A percentile compares a stretch with the other conserved stretches of the same genome.
Evolutionary conservation across 2,329 filamentous ascomycete genomes (phyloP).

Genomic region (Emergomyces orientalis): DNA sequence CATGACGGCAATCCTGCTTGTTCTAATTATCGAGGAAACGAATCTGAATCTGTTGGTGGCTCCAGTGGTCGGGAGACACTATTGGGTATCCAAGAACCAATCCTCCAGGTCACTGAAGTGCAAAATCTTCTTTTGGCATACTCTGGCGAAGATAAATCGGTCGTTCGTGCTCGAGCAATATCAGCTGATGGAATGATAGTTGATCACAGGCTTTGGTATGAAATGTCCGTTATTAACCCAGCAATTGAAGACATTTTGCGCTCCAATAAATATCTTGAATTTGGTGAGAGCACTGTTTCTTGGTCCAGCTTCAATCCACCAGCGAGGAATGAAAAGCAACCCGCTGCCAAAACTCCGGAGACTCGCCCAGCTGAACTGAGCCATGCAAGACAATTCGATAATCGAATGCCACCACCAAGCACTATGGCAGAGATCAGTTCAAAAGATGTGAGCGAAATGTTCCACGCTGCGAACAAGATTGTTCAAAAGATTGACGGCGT

Average conservation of each 20-base stretch:
- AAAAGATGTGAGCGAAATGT: constrained; percentile 19
- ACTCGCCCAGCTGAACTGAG: not conserved
- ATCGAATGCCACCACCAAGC: not conserved
- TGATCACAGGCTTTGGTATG: constrained; percentile 30
- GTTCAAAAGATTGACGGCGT: constrained; percentile 32
- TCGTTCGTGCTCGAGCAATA: constrained; percentile 23
- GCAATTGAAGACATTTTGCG: constrained; percentile 27
- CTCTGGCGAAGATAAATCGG: constrained; percentile 17
- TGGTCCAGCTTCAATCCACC: not conserved
- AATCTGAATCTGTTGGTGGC: constrained; percentile 12
- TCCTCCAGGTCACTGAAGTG: constrained; percentile 31
- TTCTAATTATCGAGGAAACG: constrained; percentile 4
- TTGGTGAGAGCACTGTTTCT: constrained; percentile 22
- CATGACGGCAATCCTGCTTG: not conserved
- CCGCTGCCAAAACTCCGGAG: constrained; percentile 10
- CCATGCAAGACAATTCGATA: not conserved
- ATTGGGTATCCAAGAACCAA: constrained; percentile 21
- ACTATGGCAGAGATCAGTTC: not conserved
- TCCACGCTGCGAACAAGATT: constrained; percentile 25
- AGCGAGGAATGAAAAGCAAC: not conserved
- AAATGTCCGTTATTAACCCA: constrained; percentile 31
- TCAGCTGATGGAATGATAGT: constrained; percentile 24
- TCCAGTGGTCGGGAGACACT: not conserved
- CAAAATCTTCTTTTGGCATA: constrained; percentile 28
- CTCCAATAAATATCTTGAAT: constrained; percentile 25